Evolutionary conservation across 2,329 filamentous ascomycete genomes (phyloP), one percentile per base, ranked within the genome.

Genomic region (Fusarium penzigii): DNA sequence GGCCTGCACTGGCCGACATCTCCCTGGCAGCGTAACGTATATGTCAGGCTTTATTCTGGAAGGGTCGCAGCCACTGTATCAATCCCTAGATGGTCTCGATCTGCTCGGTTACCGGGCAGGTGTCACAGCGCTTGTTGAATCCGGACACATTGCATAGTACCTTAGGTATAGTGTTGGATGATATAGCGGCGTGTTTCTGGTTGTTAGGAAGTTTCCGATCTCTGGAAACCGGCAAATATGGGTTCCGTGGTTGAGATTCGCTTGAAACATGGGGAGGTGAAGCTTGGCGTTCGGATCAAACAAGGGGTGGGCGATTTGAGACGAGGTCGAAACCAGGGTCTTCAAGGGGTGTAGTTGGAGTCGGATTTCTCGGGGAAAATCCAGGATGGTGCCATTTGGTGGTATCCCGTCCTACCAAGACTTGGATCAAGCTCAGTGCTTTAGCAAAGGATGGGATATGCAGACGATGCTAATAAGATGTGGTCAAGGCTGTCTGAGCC

Each of bases 311-410:
- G 25, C 38, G 39, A 40, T 39, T 38, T 61, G 64, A 66, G 65
- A 66, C 64, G 17, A 29, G 20, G 53, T 49, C 63, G 51, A 66
- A 65, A 66, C 64, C 47, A 36, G 32, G 32, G 32, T 36, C 32
- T 36, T 36, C 10, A 36, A 36, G 13, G 29, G 32, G 10, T 14
- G 13, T 14, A 11, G 32, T 36, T 36, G 13, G 32, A 36, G 32
- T 36, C 32, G 32, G 9, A 36, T 6, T 25, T 25, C 20, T 25
- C 7, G 20, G 20, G 20, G 20, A 7, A 25, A 25, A 25, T 25
- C 20, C 20, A 25, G 20, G 20, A 5, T 7, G 20, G 20, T 7
- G 20, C 20, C 20, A 25, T 25, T 25, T 25, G 20, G 4, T 25
- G 20, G 20, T 25, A 25, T 7, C 7, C 20, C 20, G 20, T 25